These are phyloP conservation scores for Pythium volutum DNA, from an alignment of 352 stramenopile genomes.

Conservation along the genomic window DNA sequence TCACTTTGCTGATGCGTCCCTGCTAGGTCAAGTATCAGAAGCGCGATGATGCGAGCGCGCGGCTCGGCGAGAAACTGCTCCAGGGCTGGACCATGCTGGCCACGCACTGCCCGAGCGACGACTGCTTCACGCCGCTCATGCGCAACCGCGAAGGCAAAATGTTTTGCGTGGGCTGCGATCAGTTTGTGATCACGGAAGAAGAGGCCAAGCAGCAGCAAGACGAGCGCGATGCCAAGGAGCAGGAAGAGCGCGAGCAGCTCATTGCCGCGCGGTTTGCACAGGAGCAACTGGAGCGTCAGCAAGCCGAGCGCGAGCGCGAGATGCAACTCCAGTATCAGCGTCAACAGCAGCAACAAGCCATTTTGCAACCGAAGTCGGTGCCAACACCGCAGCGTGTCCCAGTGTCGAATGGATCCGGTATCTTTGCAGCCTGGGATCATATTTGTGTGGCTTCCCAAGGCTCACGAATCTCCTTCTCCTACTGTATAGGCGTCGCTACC, in stretches of 20 bases:
- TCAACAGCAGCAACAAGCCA: constrained; percentile 29
- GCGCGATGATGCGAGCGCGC: constrained; percentile 69
- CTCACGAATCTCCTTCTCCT: not conserved
- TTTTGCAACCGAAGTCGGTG: constrained; percentile 26
- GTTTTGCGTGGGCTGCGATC: constrained; percentile 75
- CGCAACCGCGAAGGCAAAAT: constrained; percentile 75
- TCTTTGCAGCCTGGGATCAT: not conserved
- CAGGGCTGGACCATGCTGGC: constrained; percentile 82
- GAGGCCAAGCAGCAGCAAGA: constrained; percentile 55
- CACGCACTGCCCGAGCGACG: constrained; percentile 54
- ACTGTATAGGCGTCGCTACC: not conserved
- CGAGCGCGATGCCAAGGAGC: constrained; percentile 32
- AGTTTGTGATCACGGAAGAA: constrained; percentile 74
- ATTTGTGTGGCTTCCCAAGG: not conserved
- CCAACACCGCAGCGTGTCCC: constrained; percentile 12
- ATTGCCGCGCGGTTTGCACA: constrained; percentile 27
- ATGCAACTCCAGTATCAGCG: constrained; percentile 23
- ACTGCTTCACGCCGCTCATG: constrained; percentile 80
- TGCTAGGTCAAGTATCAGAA: constrained; percentile 56
- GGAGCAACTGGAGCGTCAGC: constrained; percentile 27
- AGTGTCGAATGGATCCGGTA: constrained; percentile 29
- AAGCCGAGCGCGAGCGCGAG: constrained; percentile 21
- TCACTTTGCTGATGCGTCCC: not conserved
- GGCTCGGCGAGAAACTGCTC: constrained; percentile 79
- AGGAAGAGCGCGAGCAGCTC: constrained; percentile 26